A percentile compares a stretch with the other conserved stretches of the same genome.
These are phyloP conservation scores for Arachis monticola DNA, from an alignment of 331 rosid species.

Conservation along the genomic window DNA sequence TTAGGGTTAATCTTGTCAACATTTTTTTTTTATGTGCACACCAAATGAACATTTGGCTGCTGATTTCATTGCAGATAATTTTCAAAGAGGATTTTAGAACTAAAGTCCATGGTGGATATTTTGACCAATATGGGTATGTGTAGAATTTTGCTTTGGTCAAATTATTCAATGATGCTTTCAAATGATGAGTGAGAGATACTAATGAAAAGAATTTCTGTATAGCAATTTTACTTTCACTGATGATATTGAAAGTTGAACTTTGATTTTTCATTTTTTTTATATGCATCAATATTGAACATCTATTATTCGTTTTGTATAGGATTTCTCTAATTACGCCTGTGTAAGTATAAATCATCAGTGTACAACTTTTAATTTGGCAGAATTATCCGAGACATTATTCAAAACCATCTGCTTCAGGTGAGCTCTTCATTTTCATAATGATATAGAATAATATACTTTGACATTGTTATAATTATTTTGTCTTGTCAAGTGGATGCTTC, in stretches of 20 bases:
- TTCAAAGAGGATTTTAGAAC: slow-evolving; percentile 95
- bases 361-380: slow-evolving; percentile 46
- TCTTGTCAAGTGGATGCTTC: slow-evolving; percentile 5
- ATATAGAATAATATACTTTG: slow-evolving; percentile 12
- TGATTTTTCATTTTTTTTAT: neutral
- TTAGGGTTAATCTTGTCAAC: neutral
- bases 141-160: slow-evolving; percentile 11
- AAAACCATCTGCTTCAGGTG: slow-evolving; percentile 89
- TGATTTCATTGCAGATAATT: slow-evolving; percentile 66
- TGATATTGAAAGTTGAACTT: neutral
- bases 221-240: too few species aligned
- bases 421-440: slow-evolving; percentile 34
- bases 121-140: slow-evolving; percentile 87
- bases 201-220: too few species aligned
- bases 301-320: neutral
- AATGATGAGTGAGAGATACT: neutral
- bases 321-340: neutral
- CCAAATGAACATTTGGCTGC: slow-evolving; percentile 17
- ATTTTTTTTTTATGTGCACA: neutral
- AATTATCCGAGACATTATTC: slow-evolving; percentile 86
- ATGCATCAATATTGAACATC: slow-evolving; percentile 7
- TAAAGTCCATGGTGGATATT: slow-evolving; percentile 95
- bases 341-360: slow-evolving; percentile 20
- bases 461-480: slow-evolving; percentile 4
- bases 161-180: slow-evolving; percentile 15